phyloP scores from a whole-genome alignment of 192 early-diverging fungal species.

The Cetraspora pellucida region DNA sequence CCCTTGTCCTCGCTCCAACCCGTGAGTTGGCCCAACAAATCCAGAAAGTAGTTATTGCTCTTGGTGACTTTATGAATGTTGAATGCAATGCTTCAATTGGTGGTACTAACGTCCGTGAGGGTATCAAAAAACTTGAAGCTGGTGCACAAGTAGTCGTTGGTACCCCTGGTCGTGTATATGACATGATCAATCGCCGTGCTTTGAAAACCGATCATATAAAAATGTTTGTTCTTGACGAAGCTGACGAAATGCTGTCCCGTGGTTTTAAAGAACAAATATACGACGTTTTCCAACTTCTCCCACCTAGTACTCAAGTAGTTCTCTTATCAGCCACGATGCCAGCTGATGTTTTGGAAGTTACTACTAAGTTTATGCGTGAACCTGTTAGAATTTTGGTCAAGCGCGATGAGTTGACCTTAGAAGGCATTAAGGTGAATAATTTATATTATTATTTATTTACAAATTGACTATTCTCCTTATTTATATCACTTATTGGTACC shows the following conservation, averaged over 20 bases:
- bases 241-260: conserved; percentile 97
- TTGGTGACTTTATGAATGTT: conserved; percentile 95
- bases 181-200: conserved; percentile 95
- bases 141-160: conserved; percentile 96
- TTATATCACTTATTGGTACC: neutral
- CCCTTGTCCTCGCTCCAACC: conserved; percentile 95
- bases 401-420: conserved; percentile 93
- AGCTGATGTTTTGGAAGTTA: conserved; percentile 90
- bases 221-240: conserved; percentile 99
- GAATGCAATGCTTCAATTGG: conserved; percentile 97
- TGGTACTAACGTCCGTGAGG: conserved; percentile 92
- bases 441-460: neutral
- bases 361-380: conserved; percentile 97
- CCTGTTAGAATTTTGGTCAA: conserved; percentile 99
- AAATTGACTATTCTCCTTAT: neutral
- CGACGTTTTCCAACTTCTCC: conserved; percentile 92
- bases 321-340: conserved; percentile 98
- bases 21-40: conserved; percentile 99
- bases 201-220: conserved; percentile 86
- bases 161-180: conserved; percentile 97
- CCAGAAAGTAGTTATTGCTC: conserved; percentile 90
- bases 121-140: conserved; percentile 74
- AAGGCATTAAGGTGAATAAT: conserved; percentile 68
- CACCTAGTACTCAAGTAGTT: conserved; percentile 90
- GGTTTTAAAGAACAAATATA: conserved; percentile 99